Evolutionary conservation across 2,329 filamentous ascomycete genomes (phyloP).

Genomic region (Diaporthe helianthi): DNA sequence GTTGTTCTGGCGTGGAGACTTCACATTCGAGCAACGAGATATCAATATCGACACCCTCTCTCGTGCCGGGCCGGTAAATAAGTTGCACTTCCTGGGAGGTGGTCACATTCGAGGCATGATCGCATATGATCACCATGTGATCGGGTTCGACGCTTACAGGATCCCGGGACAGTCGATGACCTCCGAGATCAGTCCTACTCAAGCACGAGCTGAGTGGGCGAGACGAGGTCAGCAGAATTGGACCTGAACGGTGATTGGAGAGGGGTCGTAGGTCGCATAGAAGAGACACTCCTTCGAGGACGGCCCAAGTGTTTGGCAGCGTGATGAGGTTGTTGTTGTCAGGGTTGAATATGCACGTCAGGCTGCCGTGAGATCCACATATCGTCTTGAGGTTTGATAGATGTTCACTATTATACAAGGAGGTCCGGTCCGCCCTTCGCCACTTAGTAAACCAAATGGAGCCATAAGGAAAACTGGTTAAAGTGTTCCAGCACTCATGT

Average conservation of each 20-base stretch:
- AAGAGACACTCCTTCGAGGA: not conserved
- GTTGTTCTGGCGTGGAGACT: constrained; percentile 48
- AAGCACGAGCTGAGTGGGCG: constrained; percentile 26
- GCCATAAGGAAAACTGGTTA: not conserved
- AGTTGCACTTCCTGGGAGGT: constrained; percentile 47
- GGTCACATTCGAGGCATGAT: constrained; percentile 44
- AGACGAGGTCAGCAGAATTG: not conserved
- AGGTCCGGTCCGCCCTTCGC: not conserved
- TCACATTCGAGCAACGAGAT: constrained; percentile 36
- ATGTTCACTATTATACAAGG: not conserved
- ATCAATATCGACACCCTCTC: constrained; percentile 31
- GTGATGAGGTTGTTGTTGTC: no score
- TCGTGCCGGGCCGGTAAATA: constrained; percentile 42
- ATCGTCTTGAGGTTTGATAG: not conserved
- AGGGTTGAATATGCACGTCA: not conserved
- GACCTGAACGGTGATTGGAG: not conserved
- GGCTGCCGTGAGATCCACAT: not conserved
- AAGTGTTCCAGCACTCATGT: no score
- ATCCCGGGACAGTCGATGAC: constrained; percentile 37
- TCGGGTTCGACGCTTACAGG: constrained; percentile 42
- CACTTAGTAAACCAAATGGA: not conserved
- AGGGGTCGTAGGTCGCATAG: not conserved
- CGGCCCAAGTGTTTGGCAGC: not conserved
- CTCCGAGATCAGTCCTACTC: constrained; percentile 29
- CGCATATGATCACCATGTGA: not conserved